Conservation (phyloP, 768 basidiomycete genomes). For the Leccinum broughii region DNA sequence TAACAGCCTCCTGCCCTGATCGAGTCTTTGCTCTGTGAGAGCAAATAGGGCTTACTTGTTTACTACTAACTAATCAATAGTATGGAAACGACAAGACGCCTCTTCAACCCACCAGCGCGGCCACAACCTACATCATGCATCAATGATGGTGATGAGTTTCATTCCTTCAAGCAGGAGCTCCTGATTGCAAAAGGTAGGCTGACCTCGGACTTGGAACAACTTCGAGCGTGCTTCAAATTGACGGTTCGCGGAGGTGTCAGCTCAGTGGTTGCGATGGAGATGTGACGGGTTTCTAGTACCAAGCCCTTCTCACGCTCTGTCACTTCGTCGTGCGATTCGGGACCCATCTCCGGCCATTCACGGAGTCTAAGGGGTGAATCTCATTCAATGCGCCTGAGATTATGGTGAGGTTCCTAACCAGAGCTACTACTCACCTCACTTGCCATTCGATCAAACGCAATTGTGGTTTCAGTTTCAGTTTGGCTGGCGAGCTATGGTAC, state of each 20-base stretch:
- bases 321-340: slow-evolving; percentile 74
- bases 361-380: slow-evolving; percentile 29
- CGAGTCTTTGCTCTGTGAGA: no score
- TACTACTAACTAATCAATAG: no score
- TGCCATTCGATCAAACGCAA: slow-evolving; percentile 1
- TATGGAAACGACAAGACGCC: background rate
- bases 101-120: background rate
- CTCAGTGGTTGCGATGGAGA: slow-evolving; percentile 62
- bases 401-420: no score
- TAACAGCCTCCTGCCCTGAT: no score
- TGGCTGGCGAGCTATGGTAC: no score
- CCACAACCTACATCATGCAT: background rate
- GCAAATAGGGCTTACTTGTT: no score
- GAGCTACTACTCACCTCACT: no score
- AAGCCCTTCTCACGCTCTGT: slow-evolving; percentile 65
- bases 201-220: slow-evolving; percentile 4
- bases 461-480: background rate
- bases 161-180: slow-evolving; percentile 29
- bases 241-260: slow-evolving; percentile 56
- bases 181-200: slow-evolving; percentile 65
- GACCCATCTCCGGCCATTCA: slow-evolving; percentile 71
- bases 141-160: background rate
- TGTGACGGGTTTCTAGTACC: slow-evolving; percentile 59
- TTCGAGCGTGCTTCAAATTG: no score
- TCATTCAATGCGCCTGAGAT: no score